Percentiles rank a stretch among this genome's conserved stretches.
These are phyloP conservation scores for Paramecium biaurelia DNA, from an alignment of 73 alveolate species.

Conservation along the genomic window DNA sequence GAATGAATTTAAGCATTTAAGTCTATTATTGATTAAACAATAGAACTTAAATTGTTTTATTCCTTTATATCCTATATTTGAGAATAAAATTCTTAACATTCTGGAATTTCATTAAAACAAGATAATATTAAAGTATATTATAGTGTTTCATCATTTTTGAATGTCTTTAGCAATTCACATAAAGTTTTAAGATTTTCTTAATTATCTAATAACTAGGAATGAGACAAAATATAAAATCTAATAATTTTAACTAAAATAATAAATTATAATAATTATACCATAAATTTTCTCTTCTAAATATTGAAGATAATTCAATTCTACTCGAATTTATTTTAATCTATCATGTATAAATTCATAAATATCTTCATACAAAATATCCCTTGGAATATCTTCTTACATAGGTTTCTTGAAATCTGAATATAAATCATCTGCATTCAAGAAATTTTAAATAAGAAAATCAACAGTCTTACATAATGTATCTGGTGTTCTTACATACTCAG, in stretches of 20 bases:
- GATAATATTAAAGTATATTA: neutral
- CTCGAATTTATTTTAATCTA: neutral
- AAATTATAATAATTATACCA: neutral
- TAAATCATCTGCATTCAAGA: constrained; percentile 26
- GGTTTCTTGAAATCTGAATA: constrained; percentile 38
- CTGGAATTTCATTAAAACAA: neutral
- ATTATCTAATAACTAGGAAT: neutral
- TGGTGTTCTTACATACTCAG: constrained; percentile 59
- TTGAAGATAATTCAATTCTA: neutral
- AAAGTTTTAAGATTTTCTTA: neutral
- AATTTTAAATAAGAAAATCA: constrained; percentile 21
- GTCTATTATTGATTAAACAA: neutral
- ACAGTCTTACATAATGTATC: constrained; percentile 51
- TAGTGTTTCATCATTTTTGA: neutral
- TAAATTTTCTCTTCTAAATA: neutral
- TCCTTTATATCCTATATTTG: neutral
- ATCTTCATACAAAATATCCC: constrained; percentile 19
- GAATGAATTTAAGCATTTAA: neutral
- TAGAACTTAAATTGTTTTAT: neutral
- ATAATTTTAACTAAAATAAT: neutral
- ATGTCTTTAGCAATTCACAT: neutral
- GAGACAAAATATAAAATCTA: constrained; percentile 30
- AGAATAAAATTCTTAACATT: neutral
- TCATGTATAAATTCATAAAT: constrained; percentile 19
- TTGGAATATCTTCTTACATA: neutral